Evolutionary conservation across 306 rosid species (phyloP).

Genomic region (Acacia confusa): DNA sequence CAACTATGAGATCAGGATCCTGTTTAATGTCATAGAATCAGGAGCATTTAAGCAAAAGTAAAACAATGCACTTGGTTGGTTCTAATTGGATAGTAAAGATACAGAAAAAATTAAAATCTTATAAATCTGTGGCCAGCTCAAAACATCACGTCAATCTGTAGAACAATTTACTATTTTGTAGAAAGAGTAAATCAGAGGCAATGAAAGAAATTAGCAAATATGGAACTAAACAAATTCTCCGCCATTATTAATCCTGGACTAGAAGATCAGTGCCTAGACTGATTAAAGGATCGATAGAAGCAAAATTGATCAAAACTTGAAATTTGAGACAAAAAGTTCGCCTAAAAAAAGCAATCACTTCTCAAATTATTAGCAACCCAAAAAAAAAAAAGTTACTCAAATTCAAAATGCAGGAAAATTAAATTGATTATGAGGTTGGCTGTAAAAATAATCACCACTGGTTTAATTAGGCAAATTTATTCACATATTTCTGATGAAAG

Average conservation of each 20-base stretch:
- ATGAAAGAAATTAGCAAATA: neutral
- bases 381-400: neutral
- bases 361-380: neutral
- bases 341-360: neutral
- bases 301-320: neutral
- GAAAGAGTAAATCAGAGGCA: neutral
- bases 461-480: neutral
- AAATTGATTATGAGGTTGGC: neutral
- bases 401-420: neutral
- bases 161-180: neutral
- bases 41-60: constrained; percentile 20
- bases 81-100: neutral
- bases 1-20: constrained; percentile 91
- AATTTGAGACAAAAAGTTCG: neutral
- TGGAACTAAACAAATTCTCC: neutral
- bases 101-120: neutral
- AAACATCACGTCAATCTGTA: neutral
- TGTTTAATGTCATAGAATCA: constrained; percentile 37
- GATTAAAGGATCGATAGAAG: neutral
- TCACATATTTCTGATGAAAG: neutral
- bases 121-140: neutral
- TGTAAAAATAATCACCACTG: neutral
- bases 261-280: neutral
- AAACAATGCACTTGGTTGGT: constrained; percentile 2
- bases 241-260: neutral